Base-by-base conservation (phyloP, 2,329 filamentous ascomycete species). In the Microdochium nivale region DNA sequence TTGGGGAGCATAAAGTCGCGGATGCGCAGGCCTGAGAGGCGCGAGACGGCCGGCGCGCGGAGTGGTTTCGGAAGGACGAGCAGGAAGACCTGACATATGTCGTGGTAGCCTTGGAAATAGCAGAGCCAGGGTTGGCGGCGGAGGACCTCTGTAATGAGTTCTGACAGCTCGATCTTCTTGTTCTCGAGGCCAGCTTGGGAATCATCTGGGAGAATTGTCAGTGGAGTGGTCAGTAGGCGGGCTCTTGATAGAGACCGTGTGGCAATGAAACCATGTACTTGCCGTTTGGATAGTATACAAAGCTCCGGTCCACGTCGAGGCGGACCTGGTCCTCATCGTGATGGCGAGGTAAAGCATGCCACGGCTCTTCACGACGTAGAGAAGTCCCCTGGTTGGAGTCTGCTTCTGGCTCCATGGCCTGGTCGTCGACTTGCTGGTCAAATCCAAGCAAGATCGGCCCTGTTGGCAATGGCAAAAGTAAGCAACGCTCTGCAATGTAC, bases 31-130 rank as follows among this genome's bases (percentile, higher is more conserved):
- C 91, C 77, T 2, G 91, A 96, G 53, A 99, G 82, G n/a, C 88
- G 86, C 32, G 87, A 79, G 30, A 95, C 81, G 16, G 86, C 82
- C 7, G 75, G 67, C 19, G 78, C 74, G 16, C 88, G 84, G 51
- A 75, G 66, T 23, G 75, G 63, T 10, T 81, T 71, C 0, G 86
- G 85, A 3, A 99, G 77, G 11, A 96, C 91, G 14, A 99, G 79
- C 40, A 97, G 80, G 54, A 99, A 79, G 24, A 99, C 94, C 70
- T 99, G 95, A 60, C 89, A 94, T 62, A 99, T 97, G 71, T 99
- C 94, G 69, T 99, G 94, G 67, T 95, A 99, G 65, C 94, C 94
- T 72, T 99, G 94, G 68, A 99, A 99, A 71, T 99, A 99, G 73
- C 84, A 90, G 33, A 99, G 81, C 65, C 86, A 84, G 16, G 91